A percentile compares a stretch with the other conserved stretches of the same genome.
phyloP scores from a whole-genome alignment of 2,329 filamentous ascomycete species.

The Sclerotinia borealis region DNA sequence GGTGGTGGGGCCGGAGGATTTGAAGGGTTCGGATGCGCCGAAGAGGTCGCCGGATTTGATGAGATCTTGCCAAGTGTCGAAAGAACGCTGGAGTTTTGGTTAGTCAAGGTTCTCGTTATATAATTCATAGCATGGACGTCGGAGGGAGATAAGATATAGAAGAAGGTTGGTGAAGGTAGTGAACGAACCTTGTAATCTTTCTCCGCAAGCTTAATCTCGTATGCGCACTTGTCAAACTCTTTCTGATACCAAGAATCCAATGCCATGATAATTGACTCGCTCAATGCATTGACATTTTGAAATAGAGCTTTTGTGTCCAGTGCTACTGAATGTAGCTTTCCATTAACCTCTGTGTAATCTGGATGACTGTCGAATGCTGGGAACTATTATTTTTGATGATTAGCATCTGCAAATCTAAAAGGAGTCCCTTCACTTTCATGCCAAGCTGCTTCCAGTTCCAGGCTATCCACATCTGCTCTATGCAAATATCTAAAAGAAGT shows the following conservation, averaged over 20 bases:
- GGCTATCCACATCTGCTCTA: not conserved
- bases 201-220: slow-evolving; percentile 11
- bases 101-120: not conserved
- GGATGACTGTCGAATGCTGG: slow-evolving; percentile 13
- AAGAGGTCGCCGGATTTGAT: slow-evolving; percentile 13
- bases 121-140: not conserved
- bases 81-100: not conserved
- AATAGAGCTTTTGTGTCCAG: slow-evolving; percentile 11
- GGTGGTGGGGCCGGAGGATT: not conserved
- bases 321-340: slow-evolving; percentile 9
- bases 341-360: slow-evolving; percentile 13
- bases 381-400: not conserved
- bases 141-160: not conserved
- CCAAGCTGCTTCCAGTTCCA: not conserved
- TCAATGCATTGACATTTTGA: slow-evolving; percentile 10
- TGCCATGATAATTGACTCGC: slow-evolving; percentile 9
- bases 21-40: slow-evolving; percentile 8
- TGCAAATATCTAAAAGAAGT: not conserved
- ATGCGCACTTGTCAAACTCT: slow-evolving; percentile 8
- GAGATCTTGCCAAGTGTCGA: slow-evolving; percentile 12
- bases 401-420: not conserved
- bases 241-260: slow-evolving; percentile 11
- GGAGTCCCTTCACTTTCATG: not conserved
- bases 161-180: too few relatives aligned
- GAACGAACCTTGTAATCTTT: slow-evolving; percentile 10